phyloP scores from a whole-genome alignment of 805 yeast genomes.

The Ogataea wickerhamii region DNA sequence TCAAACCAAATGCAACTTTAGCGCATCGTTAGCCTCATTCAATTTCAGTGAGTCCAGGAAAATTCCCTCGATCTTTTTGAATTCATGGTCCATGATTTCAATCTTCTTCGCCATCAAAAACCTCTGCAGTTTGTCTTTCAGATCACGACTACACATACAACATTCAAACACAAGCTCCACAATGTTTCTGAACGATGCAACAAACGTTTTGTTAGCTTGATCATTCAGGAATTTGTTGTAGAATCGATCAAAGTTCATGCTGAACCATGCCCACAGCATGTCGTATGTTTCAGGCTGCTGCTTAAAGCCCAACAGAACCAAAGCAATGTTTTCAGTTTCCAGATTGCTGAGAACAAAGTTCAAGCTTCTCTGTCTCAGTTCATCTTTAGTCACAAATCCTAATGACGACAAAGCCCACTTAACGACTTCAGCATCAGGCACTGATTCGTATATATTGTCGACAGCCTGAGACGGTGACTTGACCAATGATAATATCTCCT shows the following conservation, averaged over 20 bases:
- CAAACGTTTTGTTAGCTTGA: conserved; percentile 38
- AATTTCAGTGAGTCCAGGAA: conserved; percentile 26
- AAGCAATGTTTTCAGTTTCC: conserved; percentile 51
- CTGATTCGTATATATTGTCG: conserved; percentile 30
- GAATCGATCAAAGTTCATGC: conserved; percentile 50
- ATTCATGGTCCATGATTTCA: conserved; percentile 23
- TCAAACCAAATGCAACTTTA: conserved; percentile 7
- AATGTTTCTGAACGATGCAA: conserved; percentile 45
- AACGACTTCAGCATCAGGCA: conserved; percentile 40
- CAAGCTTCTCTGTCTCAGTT: conserved; percentile 49
- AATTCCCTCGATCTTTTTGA: conserved; percentile 15
- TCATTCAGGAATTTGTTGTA: conserved; percentile 41
- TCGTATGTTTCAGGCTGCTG: conserved; percentile 32
- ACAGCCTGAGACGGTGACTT: conserved; percentile 47
- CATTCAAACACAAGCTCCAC: conserved; percentile 38
- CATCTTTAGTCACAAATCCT: conserved; percentile 44
- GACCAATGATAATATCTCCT: conserved; percentile 51
- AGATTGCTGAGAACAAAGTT: conserved; percentile 56
- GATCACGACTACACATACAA: conserved; percentile 19
- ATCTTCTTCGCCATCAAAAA: conserved; percentile 22
- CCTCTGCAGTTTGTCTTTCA: conserved; percentile 16
- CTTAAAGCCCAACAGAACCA: conserved; percentile 54
- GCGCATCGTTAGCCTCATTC: conserved; percentile 22
- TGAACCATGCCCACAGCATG: conserved; percentile 56
- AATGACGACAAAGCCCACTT: conserved; percentile 54